Base-by-base conservation (phyloP, 2,329 filamentous ascomycete genomes). In the Dothiorella sarmentorum region DNA sequence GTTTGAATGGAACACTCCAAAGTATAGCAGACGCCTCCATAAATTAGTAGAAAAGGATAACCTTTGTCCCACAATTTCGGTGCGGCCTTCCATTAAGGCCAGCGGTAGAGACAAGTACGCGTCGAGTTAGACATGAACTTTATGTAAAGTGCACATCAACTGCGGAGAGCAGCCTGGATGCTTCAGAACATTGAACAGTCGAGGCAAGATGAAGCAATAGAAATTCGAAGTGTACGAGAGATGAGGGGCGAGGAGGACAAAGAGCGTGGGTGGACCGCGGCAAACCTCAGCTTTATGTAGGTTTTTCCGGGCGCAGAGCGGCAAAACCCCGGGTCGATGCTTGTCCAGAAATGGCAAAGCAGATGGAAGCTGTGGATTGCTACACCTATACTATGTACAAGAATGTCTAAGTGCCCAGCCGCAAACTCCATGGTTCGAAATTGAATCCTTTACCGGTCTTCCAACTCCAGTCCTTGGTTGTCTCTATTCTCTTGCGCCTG, bases 391-490 rank as follows among this genome's bases (percentile, higher is more conserved):
- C n/a, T n/a, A n/a, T n/a, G 24, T 27, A n/a, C 47, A n/a, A 20
- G 11, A 40, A 40, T 15, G 24, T 53, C 49, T 53, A 53, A 29
- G 2, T 7, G 2, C 27, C 17, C 11, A 15, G 15, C 43, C 7
- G 11, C n/a, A 45, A 45, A 43, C 40, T 29, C 26, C 43, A 10
- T 18, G 15, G 24, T 15, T 31, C 11, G 37, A 6, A 31, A n/a
- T 31, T 5, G 37, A 6, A 31, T 7, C 29, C 45, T 27, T 22
- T 56, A 58, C 22, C 56, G 38, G 17, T 58, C 56, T 26, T 58
- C 43, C 11, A 58, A 18, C 27, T 58, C 56, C 42, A 58, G n/a
- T 9, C 42, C 56, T 13, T 58, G 42, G 13, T 58, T 43, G 3
- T 58, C 56, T 40, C 44, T 58, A 35, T 35, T 35, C 15, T 51